Evolutionary conservation across 1,284 basidiomycete genomes (phyloP), one percentile per base, ranked within the genome.

Genomic region (Takashimella koratensis): DNA sequence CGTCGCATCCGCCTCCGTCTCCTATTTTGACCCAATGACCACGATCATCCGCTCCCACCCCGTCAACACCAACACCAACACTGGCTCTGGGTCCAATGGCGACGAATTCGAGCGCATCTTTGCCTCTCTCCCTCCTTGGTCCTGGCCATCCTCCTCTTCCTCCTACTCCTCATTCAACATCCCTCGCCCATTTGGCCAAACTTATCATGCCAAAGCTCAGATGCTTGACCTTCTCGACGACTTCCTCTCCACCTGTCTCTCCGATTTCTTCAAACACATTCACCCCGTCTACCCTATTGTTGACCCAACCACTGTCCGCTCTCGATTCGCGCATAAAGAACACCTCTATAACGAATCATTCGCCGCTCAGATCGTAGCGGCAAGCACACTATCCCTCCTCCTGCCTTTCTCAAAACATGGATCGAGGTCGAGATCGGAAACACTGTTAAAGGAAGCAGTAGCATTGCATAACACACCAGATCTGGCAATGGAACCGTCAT

Each of bases 61-160:
- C n/a, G n/a, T n/a, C n/a, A n/a, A n/a, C n/a, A n/a, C n/a, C n/a
- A n/a, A n/a, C n/a, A n/a, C n/a, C n/a, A n/a, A n/a, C n/a, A n/a
- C n/a, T n/a, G n/a, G n/a, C n/a, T n/a, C n/a, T n/a, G n/a, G n/a
- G n/a, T n/a, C n/a, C n/a, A n/a, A n/a, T n/a, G n/a, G n/a, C n/a
- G n/a, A n/a, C n/a, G n/a, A n/a, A n/a, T n/a, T n/a, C n/a, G n/a
- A n/a, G n/a, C n/a, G n/a, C n/a, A n/a, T n/a, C n/a, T n/a, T n/a
- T n/a, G n/a, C n/a, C n/a, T n/a, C n/a, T n/a, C n/a, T n/a, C n/a
- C n/a, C n/a, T n/a, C n/a, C n/a, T n/a, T n/a, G n/a, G n/a, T n/a
- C n/a, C n/a, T n/a, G n/a, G 80, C n/a, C n/a, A n/a, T n/a, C n/a
- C 30, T 41, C 20, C 12, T 25, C 22, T 5, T 20, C 22, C 40